Evolutionary conservation across 768 basidiomycete species (phyloP).

Genomic region (Mycena crocata): DNA sequence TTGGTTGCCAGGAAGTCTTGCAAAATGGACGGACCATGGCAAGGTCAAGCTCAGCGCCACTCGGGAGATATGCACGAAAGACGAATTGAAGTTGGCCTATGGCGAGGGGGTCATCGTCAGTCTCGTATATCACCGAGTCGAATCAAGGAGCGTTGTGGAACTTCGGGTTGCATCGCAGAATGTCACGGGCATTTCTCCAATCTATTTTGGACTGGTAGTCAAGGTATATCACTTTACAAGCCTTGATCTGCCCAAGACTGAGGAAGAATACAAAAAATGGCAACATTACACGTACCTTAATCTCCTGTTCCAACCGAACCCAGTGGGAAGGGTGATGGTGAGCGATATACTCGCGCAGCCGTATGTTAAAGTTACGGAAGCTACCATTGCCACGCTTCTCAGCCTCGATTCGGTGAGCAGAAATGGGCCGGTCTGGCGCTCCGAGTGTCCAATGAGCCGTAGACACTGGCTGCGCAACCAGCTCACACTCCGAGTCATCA

Average conservation of each 20-base stretch:
- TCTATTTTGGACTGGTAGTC: constrained; percentile 12
- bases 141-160: not conserved
- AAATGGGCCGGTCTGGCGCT: not conserved
- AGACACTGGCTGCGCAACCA: not conserved
- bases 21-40: constrained; percentile 8
- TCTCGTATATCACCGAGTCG: not conserved
- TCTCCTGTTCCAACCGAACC: not conserved
- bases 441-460: constrained; percentile 9
- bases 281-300: not conserved
- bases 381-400: too few relatives aligned
- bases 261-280: not conserved
- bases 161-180: not conserved
- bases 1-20: not conserved
- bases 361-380: constrained; percentile 10
- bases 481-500: not conserved
- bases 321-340: not conserved
- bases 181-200: not conserved
- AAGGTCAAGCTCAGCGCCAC: not conserved
- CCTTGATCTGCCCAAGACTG: not conserved
- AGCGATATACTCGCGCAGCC: constrained; percentile 2
- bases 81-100: constrained; percentile 1
- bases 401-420: not conserved
- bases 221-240: constrained; percentile 3
- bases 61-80: constrained; percentile 3
- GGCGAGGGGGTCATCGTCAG: not conserved